phyloP scores from a whole-genome alignment of 2,329 filamentous ascomycete genomes.

The Paracoccidioides lutzii region DNA sequence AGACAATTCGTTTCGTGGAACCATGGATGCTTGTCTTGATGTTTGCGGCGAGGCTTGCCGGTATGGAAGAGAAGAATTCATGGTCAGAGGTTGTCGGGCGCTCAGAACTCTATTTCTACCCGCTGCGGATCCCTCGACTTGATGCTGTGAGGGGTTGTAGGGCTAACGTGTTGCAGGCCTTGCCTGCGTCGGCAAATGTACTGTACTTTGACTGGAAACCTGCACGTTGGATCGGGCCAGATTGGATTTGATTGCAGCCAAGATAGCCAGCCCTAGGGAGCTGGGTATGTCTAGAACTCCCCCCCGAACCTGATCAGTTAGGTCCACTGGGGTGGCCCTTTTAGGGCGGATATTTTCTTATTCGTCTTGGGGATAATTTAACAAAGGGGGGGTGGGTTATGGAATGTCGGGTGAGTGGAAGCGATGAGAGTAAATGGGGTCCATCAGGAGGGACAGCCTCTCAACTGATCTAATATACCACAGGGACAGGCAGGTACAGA shows the following conservation, averaged over 20 bases:
- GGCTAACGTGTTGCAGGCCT: not conserved
- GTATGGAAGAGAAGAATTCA: constrained; percentile 22
- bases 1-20: constrained; percentile 44
- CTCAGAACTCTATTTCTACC: not conserved
- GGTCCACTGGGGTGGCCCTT: no score
- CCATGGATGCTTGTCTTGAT: constrained; percentile 28
- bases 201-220: not conserved
- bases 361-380: no score
- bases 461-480: no score
- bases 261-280: not conserved
- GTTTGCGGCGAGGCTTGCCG: constrained; percentile 21
- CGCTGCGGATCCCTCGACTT: no score
- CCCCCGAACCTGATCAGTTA: not conserved
- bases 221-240: not conserved
- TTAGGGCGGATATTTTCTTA: no score
- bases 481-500: no score
- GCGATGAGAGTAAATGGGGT: no score
- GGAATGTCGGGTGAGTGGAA: no score
- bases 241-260: not conserved
- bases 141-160: no score
- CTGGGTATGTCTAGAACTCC: not conserved
- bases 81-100: constrained; percentile 8
- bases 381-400: no score
- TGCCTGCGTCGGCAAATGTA: constrained; percentile 1
- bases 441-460: no score